Evolutionary conservation across 179 eudicot species (phyloP), one percentile per base, ranked within the genome.

Genomic region (Beta macrorhiza): DNA sequence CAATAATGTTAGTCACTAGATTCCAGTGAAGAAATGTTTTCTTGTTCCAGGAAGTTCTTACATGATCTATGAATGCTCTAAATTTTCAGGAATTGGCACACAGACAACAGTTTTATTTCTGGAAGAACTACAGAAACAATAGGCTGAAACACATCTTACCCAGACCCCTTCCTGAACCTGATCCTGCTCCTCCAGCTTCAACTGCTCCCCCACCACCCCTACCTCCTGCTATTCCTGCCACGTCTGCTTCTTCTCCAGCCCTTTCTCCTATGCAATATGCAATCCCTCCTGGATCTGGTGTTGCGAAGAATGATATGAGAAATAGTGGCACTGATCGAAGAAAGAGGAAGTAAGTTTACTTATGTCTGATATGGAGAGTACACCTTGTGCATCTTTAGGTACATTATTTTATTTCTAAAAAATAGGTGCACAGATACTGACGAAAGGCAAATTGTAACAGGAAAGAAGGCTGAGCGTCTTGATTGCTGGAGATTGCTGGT

Each of bases 51-150:
- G 16, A 71, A 77, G 70, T 25, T 75, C 75, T 78, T 80, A 55
- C 19, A 37, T 64, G 68, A 25, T 64, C 17, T 2, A 3, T 29
- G 1, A 64, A 17, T 7, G 29, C 58, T 63, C 4, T 63, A 64
- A 67, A 61, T 55, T 87, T 72, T 80, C 89, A 93, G 99, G 98
- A 93, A 87, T 72, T 95, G 91, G 94, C 96, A 74, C 99, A 95
- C 80, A 89, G 97, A 76, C 96, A 95, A 80, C 98, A 95, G 74
- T 95, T 93, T 79, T 95, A 89, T 79, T 90, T 88, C 81, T 95
- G 99, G 98, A 95, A 95, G 90, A 95, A 89, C 87, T 91, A 95
- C 78, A 90, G 98, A 84, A 95, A 92, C 83, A 95, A 95, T 76
- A 84, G 99, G 84, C 86, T 95, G 87, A 92, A 93, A 90, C 97